Evolutionary conservation across 2,329 filamentous ascomycete genomes (phyloP).

Genomic region (Alternaria brassicae): DNA sequence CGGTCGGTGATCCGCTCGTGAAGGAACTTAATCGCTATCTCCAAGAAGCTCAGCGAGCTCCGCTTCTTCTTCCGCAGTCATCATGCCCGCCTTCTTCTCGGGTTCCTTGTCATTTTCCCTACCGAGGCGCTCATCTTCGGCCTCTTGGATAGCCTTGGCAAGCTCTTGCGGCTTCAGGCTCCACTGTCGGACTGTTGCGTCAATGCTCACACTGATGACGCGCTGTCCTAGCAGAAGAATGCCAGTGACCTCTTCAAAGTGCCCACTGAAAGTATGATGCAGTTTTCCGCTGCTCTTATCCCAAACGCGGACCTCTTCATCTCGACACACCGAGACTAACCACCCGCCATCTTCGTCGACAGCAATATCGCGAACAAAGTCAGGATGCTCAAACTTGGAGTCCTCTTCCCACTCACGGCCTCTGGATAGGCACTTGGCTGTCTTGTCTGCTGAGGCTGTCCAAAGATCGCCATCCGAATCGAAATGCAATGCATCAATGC

Average conservation of each 20-base stretch:
- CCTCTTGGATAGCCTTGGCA: slow-evolving; percentile 60
- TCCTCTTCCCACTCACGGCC: slow-evolving; percentile 73
- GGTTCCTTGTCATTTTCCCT: slow-evolving; percentile 54
- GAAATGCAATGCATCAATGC: slow-evolving; percentile 81
- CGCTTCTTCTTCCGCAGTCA: slow-evolving; percentile 90
- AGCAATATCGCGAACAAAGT: slow-evolving; percentile 86
- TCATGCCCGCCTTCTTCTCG: slow-evolving; percentile 58
- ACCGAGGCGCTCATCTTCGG: slow-evolving; percentile 59
- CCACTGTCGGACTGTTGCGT: slow-evolving; percentile 88
- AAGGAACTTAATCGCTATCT: slow-evolving; percentile 62
- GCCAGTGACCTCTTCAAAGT: slow-evolving; percentile 92
- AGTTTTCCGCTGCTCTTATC: slow-evolving; percentile 74
- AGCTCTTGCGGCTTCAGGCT: slow-evolving; percentile 69
- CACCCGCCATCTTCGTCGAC: slow-evolving; percentile 73
- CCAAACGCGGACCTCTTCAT: slow-evolving; percentile 93
- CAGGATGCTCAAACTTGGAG: slow-evolving; percentile 78
- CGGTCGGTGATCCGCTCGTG: slow-evolving; percentile 30
- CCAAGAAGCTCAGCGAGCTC: slow-evolving; percentile 93
- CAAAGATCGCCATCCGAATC: slow-evolving; percentile 78
- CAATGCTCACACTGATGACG: slow-evolving; percentile 85
- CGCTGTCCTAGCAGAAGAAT: slow-evolving; percentile 68
- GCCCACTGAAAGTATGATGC: slow-evolving; percentile 77
- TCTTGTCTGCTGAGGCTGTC: slow-evolving; percentile 93
- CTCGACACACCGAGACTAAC: slow-evolving; percentile 86
- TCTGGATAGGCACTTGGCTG: slow-evolving; percentile 78